Evolutionary conservation across 352 stramenopile species (phyloP), one percentile per base, ranked within the genome.

Genomic region (Globisporangium nodosum): DNA sequence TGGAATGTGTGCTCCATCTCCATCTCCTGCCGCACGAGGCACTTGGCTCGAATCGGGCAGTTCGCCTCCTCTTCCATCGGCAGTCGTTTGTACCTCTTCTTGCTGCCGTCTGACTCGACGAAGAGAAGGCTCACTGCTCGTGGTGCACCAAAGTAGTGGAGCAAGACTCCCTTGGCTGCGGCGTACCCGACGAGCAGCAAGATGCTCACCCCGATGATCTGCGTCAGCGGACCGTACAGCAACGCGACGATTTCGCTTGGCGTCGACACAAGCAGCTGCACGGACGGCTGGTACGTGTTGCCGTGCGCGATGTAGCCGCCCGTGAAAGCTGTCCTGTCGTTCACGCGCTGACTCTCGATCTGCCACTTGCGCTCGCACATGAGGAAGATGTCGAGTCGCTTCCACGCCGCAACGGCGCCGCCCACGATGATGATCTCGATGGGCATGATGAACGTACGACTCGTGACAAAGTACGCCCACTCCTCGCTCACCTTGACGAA

Each of bases 1-100:
- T 76, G 51, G 15, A 67, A 54, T 13, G 61, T 58, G 4, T 80
- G 31, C 61, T 78, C 66, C 31, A 87, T 56, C 16, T 68, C 48
- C n/a, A 84, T 71, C 8, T 58, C 49, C 30, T 46, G 71, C 37
- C 74, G 76, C 52, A 87, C 69, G 45, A 87, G 57, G 35, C 73
- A 76, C 40, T 71, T 73, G 11, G 76, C 76, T 18, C 78, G 74
- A 49, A 83, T 70, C 15, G 79, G 75, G 9, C 63, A 69, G 12
- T 69, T 60, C 3, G 83, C 46, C n/a, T 87, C 39, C 33, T 84
- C 65, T 59, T 87, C 77, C 31, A 87, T 62, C 15, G 71, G 71
- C 24, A 89, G 50, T 21, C 71, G 74, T 51, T 66, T 55, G 47
- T 89, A 87, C 5, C 30, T 51, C 27, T 27, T 47, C 33, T 5